These are phyloP conservation scores for Sporobolomyces phaffii DNA, from an alignment of 768 basidiomycete species.

Conservation along the genomic window DNA sequence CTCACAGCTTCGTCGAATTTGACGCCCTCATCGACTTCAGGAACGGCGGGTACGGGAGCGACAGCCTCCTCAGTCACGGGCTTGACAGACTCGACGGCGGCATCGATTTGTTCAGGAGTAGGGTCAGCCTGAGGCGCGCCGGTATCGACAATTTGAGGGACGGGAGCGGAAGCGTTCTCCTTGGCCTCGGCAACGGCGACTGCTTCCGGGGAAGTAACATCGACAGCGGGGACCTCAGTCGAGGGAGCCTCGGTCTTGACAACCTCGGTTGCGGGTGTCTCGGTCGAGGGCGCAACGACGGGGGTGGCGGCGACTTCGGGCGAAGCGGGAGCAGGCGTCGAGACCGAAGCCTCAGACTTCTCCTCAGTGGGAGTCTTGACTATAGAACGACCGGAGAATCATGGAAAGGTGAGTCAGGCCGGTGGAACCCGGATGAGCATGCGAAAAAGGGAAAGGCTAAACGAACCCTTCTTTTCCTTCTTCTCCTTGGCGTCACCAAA, in stretches of 20 bases:
- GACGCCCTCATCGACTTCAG: conserved; percentile 6
- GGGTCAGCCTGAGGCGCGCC: not conserved
- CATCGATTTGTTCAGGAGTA: not conserved
- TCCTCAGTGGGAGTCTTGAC: conserved; percentile 35
- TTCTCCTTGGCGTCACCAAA: conserved; percentile 26
- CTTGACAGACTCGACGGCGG: conserved; percentile 7
- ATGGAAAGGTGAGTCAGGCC: not conserved
- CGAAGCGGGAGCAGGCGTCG: not conserved
- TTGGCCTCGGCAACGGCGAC: conserved; percentile 11
- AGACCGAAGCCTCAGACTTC: conserved; percentile 9
- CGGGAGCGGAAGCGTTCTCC: conserved; percentile 7
- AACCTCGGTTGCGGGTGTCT: not conserved
- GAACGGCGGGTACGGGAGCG: not conserved
- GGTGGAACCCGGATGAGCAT: not conserved
- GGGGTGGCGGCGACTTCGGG: not conserved
- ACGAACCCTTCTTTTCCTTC: conserved; percentile 35
- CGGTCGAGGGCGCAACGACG: not conserved
- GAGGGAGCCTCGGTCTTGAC: not conserved
- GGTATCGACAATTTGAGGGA: conserved; percentile 23
- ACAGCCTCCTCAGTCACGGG: not conserved
- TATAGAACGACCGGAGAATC: not conserved
- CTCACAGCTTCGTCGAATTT: conserved; percentile 30
- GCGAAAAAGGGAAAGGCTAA: not conserved
- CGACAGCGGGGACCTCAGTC: not conserved
- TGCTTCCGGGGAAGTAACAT: conserved; percentile 19